A percentile compares a stretch with the other conserved stretches of the same genome.
These are phyloP conservation scores for Pseudoperonospora humuli DNA, from an alignment of 352 stramenopile species.

Conservation along the genomic window DNA sequence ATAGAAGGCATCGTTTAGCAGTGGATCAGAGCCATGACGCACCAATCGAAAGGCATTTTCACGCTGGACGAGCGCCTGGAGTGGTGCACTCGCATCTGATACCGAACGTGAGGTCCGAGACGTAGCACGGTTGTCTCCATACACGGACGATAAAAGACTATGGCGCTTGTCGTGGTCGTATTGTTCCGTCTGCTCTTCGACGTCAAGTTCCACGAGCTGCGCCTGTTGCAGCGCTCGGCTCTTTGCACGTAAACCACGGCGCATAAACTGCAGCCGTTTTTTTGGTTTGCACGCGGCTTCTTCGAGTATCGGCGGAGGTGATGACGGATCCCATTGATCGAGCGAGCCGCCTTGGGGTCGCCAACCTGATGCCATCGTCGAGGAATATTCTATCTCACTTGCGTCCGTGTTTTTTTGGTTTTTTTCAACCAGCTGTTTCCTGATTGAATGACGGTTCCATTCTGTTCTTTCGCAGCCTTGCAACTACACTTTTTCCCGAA, in stretches of 20 bases:
- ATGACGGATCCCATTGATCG: constrained; percentile 4
- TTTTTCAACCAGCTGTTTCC: too few relatives aligned
- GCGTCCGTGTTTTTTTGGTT: too few relatives aligned
- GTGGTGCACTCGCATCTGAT: constrained; percentile 11
- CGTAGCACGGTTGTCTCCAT: constrained; percentile 5
- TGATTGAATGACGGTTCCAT: too few relatives aligned
- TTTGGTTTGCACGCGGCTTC: constrained; percentile 6
- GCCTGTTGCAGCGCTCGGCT: constrained; percentile 4
- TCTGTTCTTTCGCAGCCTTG: too few relatives aligned
- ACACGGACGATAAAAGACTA: constrained; percentile 22
- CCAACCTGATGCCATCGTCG: constrained; percentile 22
- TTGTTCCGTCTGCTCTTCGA: constrained; percentile 20
- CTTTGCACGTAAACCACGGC: constrained; percentile 7
- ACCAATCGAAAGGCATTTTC: constrained; percentile 37
- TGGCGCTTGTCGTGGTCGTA: constrained; percentile 16
- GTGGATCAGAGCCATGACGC: constrained; percentile 50
- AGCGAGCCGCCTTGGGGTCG: neutral
- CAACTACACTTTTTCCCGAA: too few relatives aligned
- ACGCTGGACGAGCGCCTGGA: constrained; percentile 19
- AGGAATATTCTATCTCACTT: neutral
- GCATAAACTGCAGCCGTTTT: constrained; percentile 12
- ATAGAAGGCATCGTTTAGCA: constrained; percentile 65
- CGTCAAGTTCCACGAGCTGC: constrained; percentile 25
- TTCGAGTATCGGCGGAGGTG: constrained; percentile 19
- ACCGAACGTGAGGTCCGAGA: constrained; percentile 16